Conservation (phyloP, 2,329 filamentous ascomycete species). For the Rugonectria rugulosa region DNA sequence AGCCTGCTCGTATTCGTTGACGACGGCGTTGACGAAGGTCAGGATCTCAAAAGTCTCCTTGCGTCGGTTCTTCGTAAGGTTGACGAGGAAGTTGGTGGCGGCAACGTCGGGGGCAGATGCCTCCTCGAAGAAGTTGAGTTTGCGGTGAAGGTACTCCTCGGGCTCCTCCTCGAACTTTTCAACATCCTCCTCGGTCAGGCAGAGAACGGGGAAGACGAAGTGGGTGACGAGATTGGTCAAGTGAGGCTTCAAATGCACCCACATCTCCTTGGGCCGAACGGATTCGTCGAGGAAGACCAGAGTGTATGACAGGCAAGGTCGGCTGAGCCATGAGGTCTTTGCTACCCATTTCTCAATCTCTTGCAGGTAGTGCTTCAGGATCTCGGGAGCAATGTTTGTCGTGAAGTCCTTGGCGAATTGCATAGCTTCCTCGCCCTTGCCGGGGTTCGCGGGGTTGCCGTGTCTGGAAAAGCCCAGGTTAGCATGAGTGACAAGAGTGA, state of each 20-base stretch:
- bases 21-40: constrained; percentile 92
- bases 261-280: constrained; percentile 96
- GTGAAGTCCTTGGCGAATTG: constrained; percentile 92
- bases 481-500: background rate
- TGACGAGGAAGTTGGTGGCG: constrained; percentile 95
- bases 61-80: constrained; percentile 90
- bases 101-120: constrained; percentile 94
- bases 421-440: constrained; percentile 77
- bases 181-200: constrained; percentile 89
- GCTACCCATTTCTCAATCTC: constrained; percentile 98
- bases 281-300: constrained; percentile 97
- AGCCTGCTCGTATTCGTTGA: constrained; percentile 88
- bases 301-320: constrained; percentile 91
- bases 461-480: constrained; percentile 65
- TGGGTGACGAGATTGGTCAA: constrained; percentile 93
- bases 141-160: constrained; percentile 95
- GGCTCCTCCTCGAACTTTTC: constrained; percentile 95
- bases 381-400: constrained; percentile 90
- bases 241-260: constrained; percentile 91
- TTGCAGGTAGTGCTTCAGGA: constrained; percentile 90
- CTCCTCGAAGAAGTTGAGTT: constrained; percentile 98
- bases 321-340: constrained; percentile 93
- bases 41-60: constrained; percentile 96
- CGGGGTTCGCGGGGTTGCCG: constrained; percentile 81
- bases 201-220: constrained; percentile 94